Base-by-base conservation (phyloP, 2,329 filamentous ascomycete genomes). In the Aspergillus fijiensis region DNA sequence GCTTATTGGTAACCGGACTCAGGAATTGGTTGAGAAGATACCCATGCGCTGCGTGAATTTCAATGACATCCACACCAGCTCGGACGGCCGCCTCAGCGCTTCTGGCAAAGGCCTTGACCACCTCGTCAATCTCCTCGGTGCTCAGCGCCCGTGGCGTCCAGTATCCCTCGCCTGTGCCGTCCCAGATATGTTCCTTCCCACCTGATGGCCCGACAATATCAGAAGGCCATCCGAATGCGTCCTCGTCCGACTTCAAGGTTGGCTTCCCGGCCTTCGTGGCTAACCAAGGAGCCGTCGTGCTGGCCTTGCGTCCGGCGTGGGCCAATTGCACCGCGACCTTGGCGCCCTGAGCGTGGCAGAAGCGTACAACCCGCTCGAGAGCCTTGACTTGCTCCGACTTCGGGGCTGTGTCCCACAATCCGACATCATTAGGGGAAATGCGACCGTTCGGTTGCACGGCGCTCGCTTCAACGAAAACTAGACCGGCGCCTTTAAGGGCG, bases 311-410 rank as follows among this genome's bases (percentile, higher is more conserved):
- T 7, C 92, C 92, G 0, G 91, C 92, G 71, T 96, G 92, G 1
- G 81, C 89, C 2, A 96, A 83, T 78, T 96, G 92, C 65, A 96
- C 89, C 50, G 84, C 91, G 51, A 90, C 85, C 67, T 90, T 87
- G 68, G 91, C 87, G 67, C 84, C 84, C 74, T 96, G 92, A 19
- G 84, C 85, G 77, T 96, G 91, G 3, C 88, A 84, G 63, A 92
- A 95, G 63, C 94, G 89, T 47, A 87, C 86, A 51, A 94, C 83
- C 57, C 85, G 83, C 23, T 66, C 63, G 51, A 96, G 77, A 0
- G 87, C 87, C 62, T 84, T 86, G 62, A 93, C 88, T 71, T 97
- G 93, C 50, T 83, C 69, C 0, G 70, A 72, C 4, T 68, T 61
- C 0, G 63, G 63, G 0, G 66, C 86, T 70, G 96, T 91, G 62